phyloP scores from a whole-genome alignment of 2,329 filamentous ascomycete species.

The Stemphylium lycopersici region DNA sequence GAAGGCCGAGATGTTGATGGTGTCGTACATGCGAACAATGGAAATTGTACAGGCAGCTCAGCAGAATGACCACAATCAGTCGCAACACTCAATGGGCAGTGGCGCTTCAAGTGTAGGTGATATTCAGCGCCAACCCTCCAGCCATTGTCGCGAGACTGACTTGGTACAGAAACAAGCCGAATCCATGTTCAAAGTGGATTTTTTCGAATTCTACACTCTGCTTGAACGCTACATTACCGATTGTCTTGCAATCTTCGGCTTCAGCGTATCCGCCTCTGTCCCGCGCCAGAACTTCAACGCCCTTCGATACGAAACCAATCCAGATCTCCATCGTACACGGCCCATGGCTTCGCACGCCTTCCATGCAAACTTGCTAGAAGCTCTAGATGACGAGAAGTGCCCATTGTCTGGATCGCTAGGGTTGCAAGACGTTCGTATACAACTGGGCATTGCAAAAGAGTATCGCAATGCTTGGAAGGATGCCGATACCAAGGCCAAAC shows the following conservation, averaged over 20 bases:
- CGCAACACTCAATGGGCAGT: conserved; percentile 18
- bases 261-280: conserved; percentile 52
- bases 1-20: conserved; percentile 44
- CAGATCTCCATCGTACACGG: conserved; percentile 26
- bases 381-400: conserved; percentile 63
- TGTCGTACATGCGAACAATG: conserved; percentile 37
- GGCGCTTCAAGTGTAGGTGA: conserved; percentile 30
- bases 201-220: conserved; percentile 76
- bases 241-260: conserved; percentile 67
- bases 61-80: conserved; percentile 18
- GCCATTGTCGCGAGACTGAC: conserved; percentile 6
- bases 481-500: conserved; percentile 55
- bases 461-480: conserved; percentile 76
- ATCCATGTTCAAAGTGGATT: conserved; percentile 76
- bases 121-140: not conserved
- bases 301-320: conserved; percentile 43
- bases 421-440: conserved; percentile 59
- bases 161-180: conserved; percentile 39
- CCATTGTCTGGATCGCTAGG: conserved; percentile 65
- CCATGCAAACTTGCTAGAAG: conserved; percentile 71
- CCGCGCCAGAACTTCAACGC: conserved; percentile 32
- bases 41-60: conserved; percentile 30
- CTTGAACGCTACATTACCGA: conserved; percentile 74
- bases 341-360: conserved; percentile 59
- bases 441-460: conserved; percentile 70